Evolutionary conservation across 1,284 basidiomycete species (phyloP).

Genomic region (Sporisorium reilianum): DNA sequence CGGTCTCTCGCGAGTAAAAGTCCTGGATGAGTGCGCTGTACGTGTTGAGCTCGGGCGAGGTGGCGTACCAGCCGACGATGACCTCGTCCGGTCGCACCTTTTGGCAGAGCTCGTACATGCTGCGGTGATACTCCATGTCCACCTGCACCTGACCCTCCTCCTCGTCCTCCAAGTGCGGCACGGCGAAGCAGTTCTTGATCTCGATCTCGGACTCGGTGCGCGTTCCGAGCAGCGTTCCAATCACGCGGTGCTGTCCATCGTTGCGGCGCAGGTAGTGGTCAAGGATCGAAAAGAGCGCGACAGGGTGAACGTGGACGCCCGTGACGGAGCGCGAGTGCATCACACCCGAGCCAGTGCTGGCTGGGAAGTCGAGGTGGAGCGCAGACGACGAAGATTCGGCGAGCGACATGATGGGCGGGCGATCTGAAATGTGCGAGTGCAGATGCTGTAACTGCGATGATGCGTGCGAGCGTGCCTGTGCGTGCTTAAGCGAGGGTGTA

Average conservation of each 20-base stretch:
- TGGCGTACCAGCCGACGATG: slow-evolving; percentile 83
- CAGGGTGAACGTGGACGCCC: slow-evolving; percentile 66
- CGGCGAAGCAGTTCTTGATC: slow-evolving; percentile 66
- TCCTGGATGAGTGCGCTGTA: slow-evolving; percentile 98
- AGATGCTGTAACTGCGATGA: neutral
- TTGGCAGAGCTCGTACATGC: slow-evolving; percentile 90
- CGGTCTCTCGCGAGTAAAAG: slow-evolving; percentile 93
- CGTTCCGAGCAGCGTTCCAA: slow-evolving; percentile 92
- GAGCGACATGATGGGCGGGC: slow-evolving; percentile 45
- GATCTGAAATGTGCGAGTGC: slow-evolving; percentile 2
- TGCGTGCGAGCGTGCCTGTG: neutral
- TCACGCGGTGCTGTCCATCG: slow-evolving; percentile 77
- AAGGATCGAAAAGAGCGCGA: slow-evolving; percentile 88
- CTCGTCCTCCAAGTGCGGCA: slow-evolving; percentile 77
- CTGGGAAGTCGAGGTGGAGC: slow-evolving; percentile 67
- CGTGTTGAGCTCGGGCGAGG: slow-evolving; percentile 83
- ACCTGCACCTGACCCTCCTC: slow-evolving; percentile 77
- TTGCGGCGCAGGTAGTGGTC: slow-evolving; percentile 96
- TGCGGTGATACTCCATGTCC: slow-evolving; percentile 94
- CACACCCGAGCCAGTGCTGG: slow-evolving; percentile 60
- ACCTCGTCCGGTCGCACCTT: slow-evolving; percentile 86
- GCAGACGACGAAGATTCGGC: slow-evolving; percentile 59
- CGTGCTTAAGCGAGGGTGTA: neutral
- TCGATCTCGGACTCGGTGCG: slow-evolving; percentile 75
- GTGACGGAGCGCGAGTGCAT: slow-evolving; percentile 67